Conservation (phyloP, 2,329 filamentous ascomycete genomes). For the Penicillium griseofulvum region DNA sequence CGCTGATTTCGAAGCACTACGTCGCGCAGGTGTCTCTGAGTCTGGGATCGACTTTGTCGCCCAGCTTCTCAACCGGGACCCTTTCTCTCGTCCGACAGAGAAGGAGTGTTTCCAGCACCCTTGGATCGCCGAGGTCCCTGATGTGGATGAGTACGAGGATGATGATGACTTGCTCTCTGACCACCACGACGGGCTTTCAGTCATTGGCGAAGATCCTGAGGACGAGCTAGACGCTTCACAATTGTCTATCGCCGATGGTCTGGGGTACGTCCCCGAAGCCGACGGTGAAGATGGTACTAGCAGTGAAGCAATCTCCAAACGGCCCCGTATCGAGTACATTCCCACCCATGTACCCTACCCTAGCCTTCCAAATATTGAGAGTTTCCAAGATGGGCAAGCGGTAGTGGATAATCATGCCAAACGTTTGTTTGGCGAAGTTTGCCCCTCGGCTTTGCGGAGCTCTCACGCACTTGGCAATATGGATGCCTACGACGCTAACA, state of each 20-base stretch:
- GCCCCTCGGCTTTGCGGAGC: slow-evolving; percentile 53
- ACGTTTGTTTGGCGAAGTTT: slow-evolving; percentile 62
- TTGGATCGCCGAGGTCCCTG: slow-evolving; percentile 64
- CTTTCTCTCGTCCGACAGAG: slow-evolving; percentile 72
- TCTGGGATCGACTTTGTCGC: slow-evolving; percentile 70
- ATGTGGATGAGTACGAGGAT: slow-evolving; percentile 63
- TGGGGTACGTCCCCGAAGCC: slow-evolving; percentile 21
- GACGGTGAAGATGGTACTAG: slow-evolving; percentile 36
- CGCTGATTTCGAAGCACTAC: slow-evolving; percentile 65
- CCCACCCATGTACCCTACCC: slow-evolving; percentile 41
- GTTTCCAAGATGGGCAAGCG: slow-evolving; percentile 30
- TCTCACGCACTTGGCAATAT: slow-evolving; percentile 48
- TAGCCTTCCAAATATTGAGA: slow-evolving; percentile 42
- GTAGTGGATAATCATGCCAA: slow-evolving; percentile 29
- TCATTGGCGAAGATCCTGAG: slow-evolving; percentile 40
- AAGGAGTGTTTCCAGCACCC: slow-evolving; percentile 65
- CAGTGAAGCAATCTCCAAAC: slow-evolving; percentile 38
- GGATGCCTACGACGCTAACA: slow-evolving; percentile 31
- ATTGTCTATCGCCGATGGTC: slow-evolving; percentile 58
- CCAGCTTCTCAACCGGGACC: slow-evolving; percentile 78
- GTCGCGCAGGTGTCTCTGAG: slow-evolving; percentile 58
- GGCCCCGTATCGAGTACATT: slow-evolving; percentile 32
- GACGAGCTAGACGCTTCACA: slow-evolving; percentile 57
- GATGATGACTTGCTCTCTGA: slow-evolving; percentile 55
- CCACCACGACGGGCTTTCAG: slow-evolving; percentile 35